These are phyloP conservation scores for Cucumis melo DNA, from an alignment of 306 rosid species.

Conservation along the genomic window DNA sequence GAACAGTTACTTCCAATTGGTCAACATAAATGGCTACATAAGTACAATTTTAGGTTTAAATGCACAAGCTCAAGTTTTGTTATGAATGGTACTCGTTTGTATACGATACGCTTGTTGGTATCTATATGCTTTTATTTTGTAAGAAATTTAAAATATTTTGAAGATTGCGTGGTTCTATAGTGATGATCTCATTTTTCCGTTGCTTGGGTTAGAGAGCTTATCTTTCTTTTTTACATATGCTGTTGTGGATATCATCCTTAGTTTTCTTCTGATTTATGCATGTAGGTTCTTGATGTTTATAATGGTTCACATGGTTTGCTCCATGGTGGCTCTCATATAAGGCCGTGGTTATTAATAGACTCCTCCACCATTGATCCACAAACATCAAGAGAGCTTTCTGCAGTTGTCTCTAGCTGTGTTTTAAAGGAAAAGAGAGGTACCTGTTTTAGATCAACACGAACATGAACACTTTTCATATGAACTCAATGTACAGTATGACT, in stretches of 20 bases:
- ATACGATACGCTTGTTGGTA: not conserved
- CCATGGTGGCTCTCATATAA: constrained; percentile 43
- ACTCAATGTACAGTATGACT: not conserved
- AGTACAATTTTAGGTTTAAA: not conserved
- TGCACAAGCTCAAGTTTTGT: not conserved
- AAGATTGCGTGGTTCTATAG: not conserved
- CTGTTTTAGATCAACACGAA: constrained; percentile 4
- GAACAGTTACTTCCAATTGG: not conserved
- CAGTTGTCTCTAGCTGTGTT: constrained; percentile 37
- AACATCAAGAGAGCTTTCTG: constrained; percentile 70
- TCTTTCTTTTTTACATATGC: not conserved
- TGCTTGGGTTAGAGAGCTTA: not conserved
- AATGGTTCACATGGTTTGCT: constrained; percentile 83
- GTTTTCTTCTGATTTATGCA: constrained; percentile 8
- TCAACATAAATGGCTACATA: not conserved
- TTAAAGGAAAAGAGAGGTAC: constrained; percentile 63
- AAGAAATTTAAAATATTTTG: not conserved
- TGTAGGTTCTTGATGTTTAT: constrained; percentile 76
- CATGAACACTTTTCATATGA: not conserved
- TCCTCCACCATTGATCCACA: constrained; percentile 91
- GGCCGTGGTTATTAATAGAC: constrained; percentile 82
- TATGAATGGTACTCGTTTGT: not conserved
- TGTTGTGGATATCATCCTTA: not conserved
- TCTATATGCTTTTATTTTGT: not conserved
- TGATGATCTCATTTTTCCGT: not conserved